Percentiles rank a stretch among this genome's conserved stretches.
Conservation (phyloP, 2,329 filamentous ascomycete genomes). For the Annulohypoxylon truncatum region DNA sequence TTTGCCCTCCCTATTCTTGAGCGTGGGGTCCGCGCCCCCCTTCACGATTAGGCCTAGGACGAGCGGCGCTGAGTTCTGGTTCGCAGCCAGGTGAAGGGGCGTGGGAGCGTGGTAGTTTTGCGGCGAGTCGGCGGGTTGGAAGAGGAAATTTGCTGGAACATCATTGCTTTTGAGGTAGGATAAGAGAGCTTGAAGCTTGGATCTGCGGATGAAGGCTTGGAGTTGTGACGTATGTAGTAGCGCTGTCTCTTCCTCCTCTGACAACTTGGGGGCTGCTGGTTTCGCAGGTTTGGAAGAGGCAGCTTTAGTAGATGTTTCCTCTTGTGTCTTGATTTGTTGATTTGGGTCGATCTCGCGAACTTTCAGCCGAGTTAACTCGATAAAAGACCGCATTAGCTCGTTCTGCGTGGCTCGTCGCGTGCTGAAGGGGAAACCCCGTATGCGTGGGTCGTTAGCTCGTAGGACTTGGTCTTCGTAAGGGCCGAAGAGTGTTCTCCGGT, state of each 20-base stretch:
- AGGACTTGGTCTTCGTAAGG: constrained; percentile 91
- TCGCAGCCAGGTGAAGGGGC: constrained; percentile 85
- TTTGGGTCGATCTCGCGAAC: constrained; percentile 80
- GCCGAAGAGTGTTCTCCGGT: constrained; percentile 87
- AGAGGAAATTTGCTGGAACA: constrained; percentile 77
- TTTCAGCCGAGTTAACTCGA: constrained; percentile 92
- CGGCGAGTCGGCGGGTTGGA: constrained; percentile 74
- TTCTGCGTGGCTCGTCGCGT: constrained; percentile 92
- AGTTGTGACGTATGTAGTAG: constrained; percentile 89
- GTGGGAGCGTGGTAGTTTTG: constrained; percentile 84
- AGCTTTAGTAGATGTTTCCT: constrained; percentile 55
- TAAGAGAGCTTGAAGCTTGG: constrained; percentile 87
- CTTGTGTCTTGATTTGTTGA: constrained; percentile 60
- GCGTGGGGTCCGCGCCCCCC: constrained; percentile 77
- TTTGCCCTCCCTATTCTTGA: constrained; percentile 79
- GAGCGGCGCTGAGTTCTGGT: constrained; percentile 82
- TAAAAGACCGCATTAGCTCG: constrained; percentile 93
- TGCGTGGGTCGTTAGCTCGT: constrained; percentile 78
- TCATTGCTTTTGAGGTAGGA: constrained; percentile 84
- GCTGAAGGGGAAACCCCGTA: constrained; percentile 92
- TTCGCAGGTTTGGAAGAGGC: constrained; percentile 59
- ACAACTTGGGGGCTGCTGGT: constrained; percentile 71
- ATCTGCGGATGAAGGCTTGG: constrained; percentile 86
- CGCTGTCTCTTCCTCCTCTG: constrained; percentile 85
- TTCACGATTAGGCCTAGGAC: constrained; percentile 81